Percentiles rank a stretch among this genome's conserved stretches.
phyloP scores from a whole-genome alignment of 1,284 basidiomycete species.

The Ganoderma meredithae region DNA sequence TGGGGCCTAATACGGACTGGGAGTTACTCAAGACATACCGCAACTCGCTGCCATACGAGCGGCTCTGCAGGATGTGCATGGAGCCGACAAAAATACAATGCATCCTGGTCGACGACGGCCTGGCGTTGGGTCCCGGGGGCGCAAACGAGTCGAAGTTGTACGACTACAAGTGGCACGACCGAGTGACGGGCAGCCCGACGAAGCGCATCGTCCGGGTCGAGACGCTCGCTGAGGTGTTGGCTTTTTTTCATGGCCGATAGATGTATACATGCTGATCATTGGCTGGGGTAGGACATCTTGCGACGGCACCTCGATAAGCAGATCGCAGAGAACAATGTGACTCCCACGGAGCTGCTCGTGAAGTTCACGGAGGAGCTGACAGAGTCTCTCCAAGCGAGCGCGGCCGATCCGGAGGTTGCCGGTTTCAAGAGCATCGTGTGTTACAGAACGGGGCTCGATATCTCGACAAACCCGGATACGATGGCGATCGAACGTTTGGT shows the following conservation, averaged over 20 bases:
- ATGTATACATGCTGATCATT: neutral
- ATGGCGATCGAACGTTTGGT: slow-evolving; percentile 29
- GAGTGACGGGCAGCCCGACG: slow-evolving; percentile 56
- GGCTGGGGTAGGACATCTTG: slow-evolving; percentile 44
- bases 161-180: slow-evolving; percentile 66
- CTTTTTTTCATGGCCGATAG: neutral
- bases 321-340: slow-evolving; percentile 28
- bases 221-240: slow-evolving; percentile 65
- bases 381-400: slow-evolving; percentile 44
- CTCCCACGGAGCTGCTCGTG: slow-evolving; percentile 36
- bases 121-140: slow-evolving; percentile 53
- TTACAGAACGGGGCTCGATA: slow-evolving; percentile 75
- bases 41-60: slow-evolving; percentile 53
- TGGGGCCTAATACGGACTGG: slow-evolving; percentile 58
- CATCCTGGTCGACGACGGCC: slow-evolving; percentile 75
- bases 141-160: slow-evolving; percentile 52
- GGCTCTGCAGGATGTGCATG: slow-evolving; percentile 64
- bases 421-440: slow-evolving; percentile 80
- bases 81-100: slow-evolving; percentile 62
- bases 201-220: slow-evolving; percentile 75
- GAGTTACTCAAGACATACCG: slow-evolving; percentile 60
- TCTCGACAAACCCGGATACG: slow-evolving; percentile 40
- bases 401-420: slow-evolving; percentile 57
- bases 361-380: slow-evolving; percentile 46
- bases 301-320: slow-evolving; percentile 40